These are phyloP conservation scores for Globisporangium orthogonon DNA, from an alignment of 352 stramenopile species.

Conservation along the genomic window DNA sequence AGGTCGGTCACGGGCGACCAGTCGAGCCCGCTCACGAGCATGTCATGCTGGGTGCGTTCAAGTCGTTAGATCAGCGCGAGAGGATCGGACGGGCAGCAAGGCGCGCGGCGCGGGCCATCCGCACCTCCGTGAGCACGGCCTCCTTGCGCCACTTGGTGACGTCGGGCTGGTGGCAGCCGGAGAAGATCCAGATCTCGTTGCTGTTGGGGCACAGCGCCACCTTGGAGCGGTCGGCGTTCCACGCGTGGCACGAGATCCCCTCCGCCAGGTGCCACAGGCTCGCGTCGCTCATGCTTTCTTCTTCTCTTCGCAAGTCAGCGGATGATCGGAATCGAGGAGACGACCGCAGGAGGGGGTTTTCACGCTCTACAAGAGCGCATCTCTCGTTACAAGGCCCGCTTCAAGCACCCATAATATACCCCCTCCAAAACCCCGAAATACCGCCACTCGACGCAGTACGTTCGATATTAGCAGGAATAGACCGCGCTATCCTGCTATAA, in stretches of 20 bases:
- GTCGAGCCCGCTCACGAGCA: slow-evolving; percentile 90
- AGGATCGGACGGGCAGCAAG: neutral
- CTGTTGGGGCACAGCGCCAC: slow-evolving; percentile 89
- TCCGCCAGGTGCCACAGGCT: slow-evolving; percentile 73
- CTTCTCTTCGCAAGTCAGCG: neutral
- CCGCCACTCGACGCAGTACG: too few relatives aligned
- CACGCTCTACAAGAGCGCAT: slow-evolving; percentile 1
- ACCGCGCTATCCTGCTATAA: neutral
- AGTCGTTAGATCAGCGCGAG: neutral
- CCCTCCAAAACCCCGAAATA: too few relatives aligned
- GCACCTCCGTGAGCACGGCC: slow-evolving; percentile 70
- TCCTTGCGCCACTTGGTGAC: slow-evolving; percentile 80
- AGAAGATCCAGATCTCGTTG: slow-evolving; percentile 92
- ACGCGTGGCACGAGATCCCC: slow-evolving; percentile 89
- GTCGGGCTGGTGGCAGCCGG: slow-evolving; percentile 70
- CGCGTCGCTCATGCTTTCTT: slow-evolving; percentile 29
- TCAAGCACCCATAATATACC: slow-evolving; percentile 5
- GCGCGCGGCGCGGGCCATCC: neutral
- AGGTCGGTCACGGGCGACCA: slow-evolving; percentile 92
- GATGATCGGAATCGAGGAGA: slow-evolving; percentile 8
- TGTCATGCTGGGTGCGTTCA: slow-evolving; percentile 76
- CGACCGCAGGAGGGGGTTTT: neutral
- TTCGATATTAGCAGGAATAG: too few relatives aligned
- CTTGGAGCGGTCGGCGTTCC: slow-evolving; percentile 88
- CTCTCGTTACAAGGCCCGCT: slow-evolving; percentile 25